Conservation (phyloP, 2,329 filamentous ascomycete genomes). For the Dactylellina sp. region DNA sequence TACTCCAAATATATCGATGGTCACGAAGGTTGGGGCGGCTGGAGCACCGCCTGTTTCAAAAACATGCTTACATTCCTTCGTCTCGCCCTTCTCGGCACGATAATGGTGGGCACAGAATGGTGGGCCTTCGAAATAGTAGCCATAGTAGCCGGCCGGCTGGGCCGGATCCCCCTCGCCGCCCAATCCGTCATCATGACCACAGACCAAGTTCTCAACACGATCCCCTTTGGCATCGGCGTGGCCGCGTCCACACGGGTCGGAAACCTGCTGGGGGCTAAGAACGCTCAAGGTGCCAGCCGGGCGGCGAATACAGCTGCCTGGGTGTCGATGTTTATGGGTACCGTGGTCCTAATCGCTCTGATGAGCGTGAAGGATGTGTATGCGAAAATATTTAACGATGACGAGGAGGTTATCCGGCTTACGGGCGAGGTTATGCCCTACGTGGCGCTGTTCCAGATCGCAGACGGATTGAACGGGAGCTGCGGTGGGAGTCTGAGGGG, state of each 20-base stretch:
- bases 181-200: conserved; percentile 92
- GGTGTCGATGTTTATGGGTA: conserved; percentile 77
- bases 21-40: conserved; percentile 82
- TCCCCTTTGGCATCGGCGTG: conserved; percentile 87
- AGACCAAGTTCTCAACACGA: conserved; percentile 76
- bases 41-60: conserved; percentile 72
- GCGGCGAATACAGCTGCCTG: conserved; percentile 81
- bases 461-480: conserved; percentile 85
- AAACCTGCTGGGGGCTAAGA: conserved; percentile 79
- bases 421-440: conserved; percentile 84
- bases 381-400: conserved; percentile 83
- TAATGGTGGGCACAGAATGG: conserved; percentile 89
- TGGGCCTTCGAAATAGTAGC: conserved; percentile 95
- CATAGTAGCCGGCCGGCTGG: conserved; percentile 81
- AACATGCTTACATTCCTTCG: conserved; percentile 78
- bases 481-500: conserved; percentile 84
- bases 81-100: conserved; percentile 78
- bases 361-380: conserved; percentile 79
- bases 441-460: conserved; percentile 89
- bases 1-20: conserved; percentile 79
- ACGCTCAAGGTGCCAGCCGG: conserved; percentile 74
- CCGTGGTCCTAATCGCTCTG: conserved; percentile 74
- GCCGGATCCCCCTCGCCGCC: conserved; percentile 81
- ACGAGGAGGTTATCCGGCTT: conserved; percentile 76
- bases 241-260: conserved; percentile 82